phyloP scores from a whole-genome alignment of 2,329 filamentous ascomycete genomes.

The Dactylellina drechsleri region DNA sequence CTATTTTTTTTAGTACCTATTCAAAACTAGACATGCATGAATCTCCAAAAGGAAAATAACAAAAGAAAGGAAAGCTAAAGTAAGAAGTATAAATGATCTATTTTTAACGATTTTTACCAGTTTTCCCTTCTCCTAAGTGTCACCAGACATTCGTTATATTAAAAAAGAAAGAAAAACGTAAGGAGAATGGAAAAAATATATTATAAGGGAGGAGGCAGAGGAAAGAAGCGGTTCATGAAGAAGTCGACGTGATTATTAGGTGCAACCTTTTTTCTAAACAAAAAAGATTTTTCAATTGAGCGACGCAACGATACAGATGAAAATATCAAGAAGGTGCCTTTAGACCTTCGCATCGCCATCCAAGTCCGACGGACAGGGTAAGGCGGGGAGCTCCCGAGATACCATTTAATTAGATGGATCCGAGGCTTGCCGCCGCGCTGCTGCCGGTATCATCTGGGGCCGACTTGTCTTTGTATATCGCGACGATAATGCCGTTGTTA shows the following conservation, averaged over 20 bases:
- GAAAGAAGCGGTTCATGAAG: no score
- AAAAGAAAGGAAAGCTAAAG: neutral
- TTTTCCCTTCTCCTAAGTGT: neutral
- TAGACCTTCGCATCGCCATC: neutral
- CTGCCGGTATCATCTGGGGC: slow-evolving; percentile 56
- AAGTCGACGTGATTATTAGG: neutral
- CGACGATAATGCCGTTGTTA: slow-evolving; percentile 56
- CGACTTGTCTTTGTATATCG: slow-evolving; percentile 58
- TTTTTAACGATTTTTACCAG: slow-evolving; percentile 16
- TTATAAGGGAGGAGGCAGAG: slow-evolving; percentile 12
- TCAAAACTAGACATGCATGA: neutral
- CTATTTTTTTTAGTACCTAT: neutral
- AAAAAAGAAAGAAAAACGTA: slow-evolving; percentile 11
- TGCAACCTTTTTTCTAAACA: slow-evolving; percentile 15
- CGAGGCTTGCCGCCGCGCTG: slow-evolving; percentile 49
- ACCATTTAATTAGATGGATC: slow-evolving; percentile 34
- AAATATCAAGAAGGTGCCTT: slow-evolving; percentile 1
- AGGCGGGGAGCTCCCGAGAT: slow-evolving; percentile 5
- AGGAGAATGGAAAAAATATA: neutral
- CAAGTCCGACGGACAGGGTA: no score
- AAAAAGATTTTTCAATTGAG: neutral
- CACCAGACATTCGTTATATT: slow-evolving; percentile 7
- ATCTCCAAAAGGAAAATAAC: neutral
- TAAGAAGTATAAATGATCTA: slow-evolving; percentile 22
- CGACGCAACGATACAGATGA: no score